These are phyloP conservation scores for Laetiporus sulphureus DNA, from an alignment of 1,284 basidiomycete species.

Conservation along the genomic window DNA sequence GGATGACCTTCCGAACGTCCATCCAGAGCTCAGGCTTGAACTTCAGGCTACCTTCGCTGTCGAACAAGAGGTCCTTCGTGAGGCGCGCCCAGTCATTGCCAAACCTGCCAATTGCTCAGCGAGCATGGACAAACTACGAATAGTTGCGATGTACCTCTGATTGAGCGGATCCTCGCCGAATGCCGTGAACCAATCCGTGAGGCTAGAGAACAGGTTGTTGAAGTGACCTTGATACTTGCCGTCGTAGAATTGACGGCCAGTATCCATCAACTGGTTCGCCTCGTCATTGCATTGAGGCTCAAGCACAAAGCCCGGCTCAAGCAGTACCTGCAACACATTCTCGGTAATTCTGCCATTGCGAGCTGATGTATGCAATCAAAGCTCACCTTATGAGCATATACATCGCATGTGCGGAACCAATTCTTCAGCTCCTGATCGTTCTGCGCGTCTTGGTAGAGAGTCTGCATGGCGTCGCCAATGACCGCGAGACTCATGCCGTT, in stretches of 20 bases:
- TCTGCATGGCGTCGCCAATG: constrained; percentile 69
- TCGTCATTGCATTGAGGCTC: constrained; percentile 68
- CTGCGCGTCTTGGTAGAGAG: constrained; percentile 70
- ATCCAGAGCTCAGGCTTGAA: constrained; percentile 91
- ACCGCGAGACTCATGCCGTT: constrained; percentile 63
- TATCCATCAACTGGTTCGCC: constrained; percentile 56
- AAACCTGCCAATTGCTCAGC: constrained; percentile 31
- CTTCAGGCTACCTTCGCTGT: constrained; percentile 68
- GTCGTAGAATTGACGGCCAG: constrained; percentile 75
- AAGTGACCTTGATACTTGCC: constrained; percentile 84
- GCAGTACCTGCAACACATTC: constrained; percentile 45
- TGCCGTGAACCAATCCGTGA: constrained; percentile 74
- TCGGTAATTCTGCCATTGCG: background rate
- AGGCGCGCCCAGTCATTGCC: constrained; percentile 81
- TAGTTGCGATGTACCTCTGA: constrained; percentile 30
- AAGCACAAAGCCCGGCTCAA: constrained; percentile 87
- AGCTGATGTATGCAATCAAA: background rate
- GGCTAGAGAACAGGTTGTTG: constrained; percentile 70
- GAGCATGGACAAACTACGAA: background rate
- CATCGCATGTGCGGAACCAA: constrained; percentile 72
- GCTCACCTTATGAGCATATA: constrained; percentile 59
- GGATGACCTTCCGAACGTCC: constrained; percentile 78
- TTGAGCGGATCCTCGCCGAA: constrained; percentile 86
- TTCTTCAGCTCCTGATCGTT: constrained; percentile 71
- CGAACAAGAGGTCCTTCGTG: constrained; percentile 61